Percentiles rank a stretch among this genome's conserved stretches.
These are phyloP conservation scores for Serendipita sp. DNA, from an alignment of 768 basidiomycete genomes.

Conservation along the genomic window DNA sequence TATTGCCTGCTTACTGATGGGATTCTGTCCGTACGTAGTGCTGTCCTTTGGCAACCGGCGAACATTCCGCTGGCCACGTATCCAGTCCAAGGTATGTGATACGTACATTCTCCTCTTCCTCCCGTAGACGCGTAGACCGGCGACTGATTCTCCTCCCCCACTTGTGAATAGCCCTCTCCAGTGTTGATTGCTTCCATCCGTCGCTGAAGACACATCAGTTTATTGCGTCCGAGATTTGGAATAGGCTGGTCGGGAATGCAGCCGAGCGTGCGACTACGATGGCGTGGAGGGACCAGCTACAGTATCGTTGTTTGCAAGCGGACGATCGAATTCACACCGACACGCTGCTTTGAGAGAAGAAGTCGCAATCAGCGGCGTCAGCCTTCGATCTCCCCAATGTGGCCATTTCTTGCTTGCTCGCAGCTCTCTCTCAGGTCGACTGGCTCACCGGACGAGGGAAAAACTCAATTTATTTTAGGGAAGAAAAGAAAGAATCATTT, in stretches of 20 bases:
- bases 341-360: too few species aligned
- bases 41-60: constrained; percentile 7
- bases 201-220: not conserved
- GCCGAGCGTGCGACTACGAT: not conserved
- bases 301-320: constrained; percentile 4
- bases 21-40: not conserved
- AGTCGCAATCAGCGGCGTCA: too few species aligned
- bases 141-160: not conserved
- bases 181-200: constrained; percentile 10
- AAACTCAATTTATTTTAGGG: too few species aligned
- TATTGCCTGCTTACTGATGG: not conserved
- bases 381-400: too few species aligned
- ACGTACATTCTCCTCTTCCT: too few species aligned
- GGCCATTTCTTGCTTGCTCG: too few species aligned
- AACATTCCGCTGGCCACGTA: constrained; percentile 4
- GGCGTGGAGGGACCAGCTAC: not conserved
- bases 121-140: not conserved
- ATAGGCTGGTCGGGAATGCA: not conserved
- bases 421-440: too few species aligned
- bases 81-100: constrained; percentile 8
- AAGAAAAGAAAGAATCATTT: too few species aligned
- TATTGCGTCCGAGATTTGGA: constrained; percentile 4
- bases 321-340: constrained; percentile 1
- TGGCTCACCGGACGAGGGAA: too few species aligned
- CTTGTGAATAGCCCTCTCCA: constrained; percentile 5